Conservation (phyloP, 768 basidiomycete genomes). For the Sarcomyxa edulis region DNA sequence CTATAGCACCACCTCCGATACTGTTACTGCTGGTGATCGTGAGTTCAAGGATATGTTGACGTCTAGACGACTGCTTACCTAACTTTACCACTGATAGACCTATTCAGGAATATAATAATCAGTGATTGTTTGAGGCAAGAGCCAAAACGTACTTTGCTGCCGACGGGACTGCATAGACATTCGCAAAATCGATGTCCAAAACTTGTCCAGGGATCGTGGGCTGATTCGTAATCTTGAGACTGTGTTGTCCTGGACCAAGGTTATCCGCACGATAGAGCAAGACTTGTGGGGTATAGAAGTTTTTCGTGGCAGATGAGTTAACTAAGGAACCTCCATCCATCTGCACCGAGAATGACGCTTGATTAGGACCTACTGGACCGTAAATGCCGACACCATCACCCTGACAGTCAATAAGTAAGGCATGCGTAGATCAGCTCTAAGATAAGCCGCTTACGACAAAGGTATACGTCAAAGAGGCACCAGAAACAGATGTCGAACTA, state of each 20-base stretch:
- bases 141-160: constrained; percentile 5
- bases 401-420: not conserved
- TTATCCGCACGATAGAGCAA: constrained; percentile 5
- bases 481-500: not conserved
- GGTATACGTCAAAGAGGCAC: constrained; percentile 1
- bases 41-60: too few species aligned
- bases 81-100: too few species aligned
- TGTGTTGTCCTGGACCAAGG: constrained; percentile 6
- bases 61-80: too few species aligned
- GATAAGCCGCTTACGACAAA: constrained; percentile 4
- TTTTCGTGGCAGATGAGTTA: constrained; percentile 1
- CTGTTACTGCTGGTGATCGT: too few species aligned
- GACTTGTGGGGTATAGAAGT: constrained; percentile 1
- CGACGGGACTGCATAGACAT: not conserved
- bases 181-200: constrained; percentile 7
- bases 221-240: constrained; percentile 1
- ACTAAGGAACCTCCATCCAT: constrained; percentile 1
- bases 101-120: too few species aligned
- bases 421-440: not conserved
- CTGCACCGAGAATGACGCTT: constrained; percentile 1
- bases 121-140: constrained; percentile 12
- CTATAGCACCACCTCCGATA: constrained; percentile 1
- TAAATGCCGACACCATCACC: constrained; percentile 3
- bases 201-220: not conserved
- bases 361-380: constrained; percentile 3